phyloP scores from a whole-genome alignment of 164 flowering plant genomes.

The Euptelea pleiosperma region DNA sequence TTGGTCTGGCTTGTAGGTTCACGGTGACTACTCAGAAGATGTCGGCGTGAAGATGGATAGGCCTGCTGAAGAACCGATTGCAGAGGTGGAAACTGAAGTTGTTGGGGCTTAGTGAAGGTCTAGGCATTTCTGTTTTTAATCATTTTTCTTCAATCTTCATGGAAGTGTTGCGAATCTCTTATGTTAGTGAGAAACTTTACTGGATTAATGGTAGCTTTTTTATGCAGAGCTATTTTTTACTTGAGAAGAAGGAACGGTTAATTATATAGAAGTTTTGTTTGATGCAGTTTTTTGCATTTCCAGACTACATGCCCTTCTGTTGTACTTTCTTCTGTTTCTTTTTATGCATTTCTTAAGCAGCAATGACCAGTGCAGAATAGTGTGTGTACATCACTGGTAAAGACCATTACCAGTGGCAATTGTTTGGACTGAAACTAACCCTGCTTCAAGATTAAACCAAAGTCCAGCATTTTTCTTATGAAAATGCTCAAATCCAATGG shows the following conservation, averaged over 20 bases:
- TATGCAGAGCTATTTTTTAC: background rate
- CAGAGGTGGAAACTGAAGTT: slow-evolving; percentile 44
- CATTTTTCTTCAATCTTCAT: background rate
- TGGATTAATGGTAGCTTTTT: background rate
- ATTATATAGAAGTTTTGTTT: too few relatives aligned
- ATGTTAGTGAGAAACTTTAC: background rate
- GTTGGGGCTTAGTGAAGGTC: slow-evolving; percentile 17
- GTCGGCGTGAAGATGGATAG: slow-evolving; percentile 72
- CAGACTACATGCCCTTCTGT: too few relatives aligned
- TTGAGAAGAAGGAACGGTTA: background rate
- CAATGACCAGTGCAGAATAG: too few relatives aligned
- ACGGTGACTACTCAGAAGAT: slow-evolving; percentile 71
- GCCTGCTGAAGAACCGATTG: slow-evolving; percentile 65
- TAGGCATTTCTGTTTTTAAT: background rate
- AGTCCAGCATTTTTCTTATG: too few relatives aligned
- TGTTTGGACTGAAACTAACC: too few relatives aligned
- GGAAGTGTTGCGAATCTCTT: background rate
- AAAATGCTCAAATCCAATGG: too few relatives aligned
- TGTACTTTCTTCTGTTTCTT: too few relatives aligned
- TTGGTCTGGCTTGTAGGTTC: slow-evolving; percentile 39
- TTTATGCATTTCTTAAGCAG: too few relatives aligned
- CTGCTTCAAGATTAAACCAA: too few relatives aligned
- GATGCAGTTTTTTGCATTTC: too few relatives aligned
- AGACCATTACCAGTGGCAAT: too few relatives aligned
- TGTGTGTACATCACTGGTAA: too few relatives aligned